A percentile compares a stretch with the other conserved stretches of the same genome.
Conservation (phyloP, 2,329 filamentous ascomycete genomes). For the Penicillium corylophilum region DNA sequence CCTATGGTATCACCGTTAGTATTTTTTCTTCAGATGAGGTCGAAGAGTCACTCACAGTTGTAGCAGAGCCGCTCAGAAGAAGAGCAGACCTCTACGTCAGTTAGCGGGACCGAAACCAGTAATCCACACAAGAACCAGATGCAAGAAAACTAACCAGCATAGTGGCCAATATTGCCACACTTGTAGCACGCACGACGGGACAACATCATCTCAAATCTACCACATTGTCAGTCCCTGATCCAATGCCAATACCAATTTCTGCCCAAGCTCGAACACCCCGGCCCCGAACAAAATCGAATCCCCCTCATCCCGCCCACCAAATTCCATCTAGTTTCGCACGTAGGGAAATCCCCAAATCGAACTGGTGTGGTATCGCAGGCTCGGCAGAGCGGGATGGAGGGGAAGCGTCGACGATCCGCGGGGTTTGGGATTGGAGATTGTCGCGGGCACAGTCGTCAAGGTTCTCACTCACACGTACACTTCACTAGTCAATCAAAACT, state of each 20-base stretch:
- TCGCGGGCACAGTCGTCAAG: not conserved
- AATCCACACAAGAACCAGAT: not conserved
- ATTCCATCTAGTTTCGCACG: not conserved
- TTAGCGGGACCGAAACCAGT: conserved; percentile 5
- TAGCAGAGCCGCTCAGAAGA: conserved; percentile 98
- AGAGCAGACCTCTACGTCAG: conserved; percentile 81
- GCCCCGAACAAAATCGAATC: not conserved
- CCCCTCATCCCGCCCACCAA: not conserved
- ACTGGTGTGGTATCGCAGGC: not conserved
- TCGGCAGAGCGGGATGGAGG: conserved; percentile 8
- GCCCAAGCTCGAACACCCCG: not conserved
- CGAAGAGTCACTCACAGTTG: conserved; percentile 70
- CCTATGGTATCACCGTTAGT: conserved; percentile 32
- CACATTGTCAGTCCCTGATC: conserved; percentile 16
- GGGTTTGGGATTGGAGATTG: not conserved
- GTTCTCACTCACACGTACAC: conserved; percentile 29
- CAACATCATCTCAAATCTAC: conserved; percentile 65
- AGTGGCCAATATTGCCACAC: conserved; percentile 74
- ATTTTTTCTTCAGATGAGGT: not conserved
- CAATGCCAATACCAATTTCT: not conserved
- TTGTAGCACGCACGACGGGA: conserved; percentile 81
- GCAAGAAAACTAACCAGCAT: conserved; percentile 45
- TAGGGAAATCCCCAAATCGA: not conserved
- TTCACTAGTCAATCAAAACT: conserved; percentile 24
- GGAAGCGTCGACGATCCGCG: conserved; percentile 9